Base-by-base conservation (phyloP, 2,329 filamentous ascomycete species). In the Neocucurbitaria cava region DNA sequence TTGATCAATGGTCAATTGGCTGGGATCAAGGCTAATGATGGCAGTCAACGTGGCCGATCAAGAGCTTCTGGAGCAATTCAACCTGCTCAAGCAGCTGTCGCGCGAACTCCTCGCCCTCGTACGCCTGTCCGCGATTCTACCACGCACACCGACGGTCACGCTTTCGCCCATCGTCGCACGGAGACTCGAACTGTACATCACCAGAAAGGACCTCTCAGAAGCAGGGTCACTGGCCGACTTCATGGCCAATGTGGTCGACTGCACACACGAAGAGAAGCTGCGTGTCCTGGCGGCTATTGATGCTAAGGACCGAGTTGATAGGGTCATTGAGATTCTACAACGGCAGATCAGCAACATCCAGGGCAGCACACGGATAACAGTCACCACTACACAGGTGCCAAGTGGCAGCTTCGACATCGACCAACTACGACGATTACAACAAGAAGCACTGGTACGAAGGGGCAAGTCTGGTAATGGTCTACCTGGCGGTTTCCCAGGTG, bases 201-300 rank as follows among this genome's bases (percentile, higher is more conserved):
- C 87, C 28, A 87, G 89, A 73, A 96, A 95, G 72, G 88, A 92
- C 54, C 75, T 95, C 46, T 82, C 86, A 38, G 92, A 98, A 64
- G 93, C 93, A 1, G 94, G 94, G 2, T 80, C 87, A 8, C 82
- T 99, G 9, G 94, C 95, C 6, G 95, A 99, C 74, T 98, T 98
- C 73, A 97, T 99, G 92, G 89, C 92, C 35, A 96, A 96, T 71
- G 85, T 98, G 21, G 86, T 96, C 2, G 92, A 96, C 59, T 88
- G 90, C 46, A 89, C 87, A 9, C 90, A 96, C 60, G 92, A 96
- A 74, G 95, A 99, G 72, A 97, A 96, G 76, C 82, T 99, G 49
- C 87, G 90, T 51, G 86, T 99, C 15, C 81, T 99, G 31, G 86
- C 91, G n/a, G 87, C 92, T 0, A 77, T 96, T 5, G 87, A 93